Base-by-base conservation (phyloP, 805 yeast species). In the Pichia kluyveri region DNA sequence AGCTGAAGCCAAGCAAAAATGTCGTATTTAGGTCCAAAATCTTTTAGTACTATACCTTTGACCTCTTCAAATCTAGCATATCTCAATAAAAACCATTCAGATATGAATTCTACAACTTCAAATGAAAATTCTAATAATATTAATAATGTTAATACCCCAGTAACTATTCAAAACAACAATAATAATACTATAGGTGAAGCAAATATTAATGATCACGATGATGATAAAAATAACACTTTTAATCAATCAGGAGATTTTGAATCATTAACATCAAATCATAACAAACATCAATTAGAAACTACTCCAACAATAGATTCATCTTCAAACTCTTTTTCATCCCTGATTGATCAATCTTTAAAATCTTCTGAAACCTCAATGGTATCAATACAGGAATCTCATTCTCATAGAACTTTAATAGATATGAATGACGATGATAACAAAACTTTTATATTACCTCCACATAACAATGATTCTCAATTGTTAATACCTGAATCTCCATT, bases 11-110 rank as follows among this genome's bases (percentile, higher is more conserved):
- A 19, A 19, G 23, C 23, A 19, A 19, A 19, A 19, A 65, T 65
- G 69, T 62, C 69, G 47, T 65, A 63, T 50, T 50, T 65, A 40
- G 69, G 69, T 31, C 68, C 69, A 37, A 62, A 56, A 51, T 54
- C 68, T 8, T 65, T 63, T 50, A 60, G 56, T n/a, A 65, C 69
- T 15, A 58, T 68, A 34, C 69, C 68, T 23, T 46, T 65, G 15
- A 65, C 69, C 8, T 50, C 59, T 9, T 58, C 55, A 41, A 65
- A 65, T 50, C 52, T 65, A 40, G 61, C 63, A 30, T 61, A 56
- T 41, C 51, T 65, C 45, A 61, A 62, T 45, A 57, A 56, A 46
- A 12, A 42, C 15, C 5, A 34, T 27, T n/a, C 38, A 8, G 6
- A 26, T 39, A 23, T 7, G 19, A 5, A 17, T 14, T 9, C 15